phyloP scores from a whole-genome alignment of 73 alveolate species.

The Blepharisma stoltei region DNA sequence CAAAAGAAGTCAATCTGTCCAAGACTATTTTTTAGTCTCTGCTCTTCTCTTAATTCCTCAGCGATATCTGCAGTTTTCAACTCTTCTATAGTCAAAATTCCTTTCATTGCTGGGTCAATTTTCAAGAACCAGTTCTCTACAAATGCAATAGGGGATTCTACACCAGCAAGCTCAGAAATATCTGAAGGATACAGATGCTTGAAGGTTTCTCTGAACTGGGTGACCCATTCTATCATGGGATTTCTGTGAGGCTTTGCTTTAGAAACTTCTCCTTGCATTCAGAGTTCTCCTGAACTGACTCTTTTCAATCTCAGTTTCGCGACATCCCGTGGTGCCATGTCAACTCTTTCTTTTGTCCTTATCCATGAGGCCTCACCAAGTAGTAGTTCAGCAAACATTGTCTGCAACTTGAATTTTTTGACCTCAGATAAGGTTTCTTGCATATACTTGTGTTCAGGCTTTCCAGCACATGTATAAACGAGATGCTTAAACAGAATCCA shows the following conservation, averaged over 20 bases:
- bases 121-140: background rate
- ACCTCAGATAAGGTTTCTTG: background rate
- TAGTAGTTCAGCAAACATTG: constrained; percentile 23
- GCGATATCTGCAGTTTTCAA: background rate
- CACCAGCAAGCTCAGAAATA: background rate
- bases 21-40: background rate
- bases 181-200: background rate
- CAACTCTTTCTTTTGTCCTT: constrained; percentile 26
- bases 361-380: constrained; percentile 2
- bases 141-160: background rate
- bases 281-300: constrained; percentile 16
- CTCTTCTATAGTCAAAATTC: background rate
- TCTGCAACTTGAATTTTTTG: constrained; percentile 7
- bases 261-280: background rate
- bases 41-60: no score
- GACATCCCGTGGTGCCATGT: background rate
- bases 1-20: constrained; percentile 10
- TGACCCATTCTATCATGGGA: constrained; percentile 17
- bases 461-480: constrained; percentile 25
- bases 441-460: background rate
- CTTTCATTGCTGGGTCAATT: constrained; percentile 17
- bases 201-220: constrained; percentile 2
- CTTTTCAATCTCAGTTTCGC: constrained; percentile 7
- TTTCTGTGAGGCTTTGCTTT: background rate
- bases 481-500: constrained; percentile 22